A percentile compares a stretch with the other conserved stretches of the same genome.
Conservation (phyloP, 2,329 filamentous ascomycete species). For the Tolypocladium tundrense region DNA sequence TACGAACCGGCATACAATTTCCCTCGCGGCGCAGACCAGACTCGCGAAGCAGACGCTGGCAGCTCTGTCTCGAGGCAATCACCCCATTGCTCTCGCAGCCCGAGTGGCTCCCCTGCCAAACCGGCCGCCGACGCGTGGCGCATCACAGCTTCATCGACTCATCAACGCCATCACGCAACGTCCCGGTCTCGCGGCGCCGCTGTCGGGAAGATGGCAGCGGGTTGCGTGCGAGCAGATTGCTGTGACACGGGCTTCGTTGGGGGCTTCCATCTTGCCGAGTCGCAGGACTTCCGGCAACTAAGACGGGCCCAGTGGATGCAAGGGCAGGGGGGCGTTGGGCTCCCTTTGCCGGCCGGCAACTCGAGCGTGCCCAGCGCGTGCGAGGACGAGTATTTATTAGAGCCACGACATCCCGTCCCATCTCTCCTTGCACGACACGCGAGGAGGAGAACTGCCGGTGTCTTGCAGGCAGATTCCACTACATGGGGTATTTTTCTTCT, state of each 20-base stretch:
- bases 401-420: background rate
- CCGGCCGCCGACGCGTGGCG: background rate
- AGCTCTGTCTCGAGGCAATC: background rate
- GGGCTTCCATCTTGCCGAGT: background rate
- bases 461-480: background rate
- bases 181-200: background rate
- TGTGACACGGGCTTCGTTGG: too few relatives aligned
- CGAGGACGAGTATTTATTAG: background rate
- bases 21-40: background rate
- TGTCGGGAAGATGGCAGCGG: too few relatives aligned
- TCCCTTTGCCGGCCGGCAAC: background rate
- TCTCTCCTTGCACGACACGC: background rate
- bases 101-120: background rate
- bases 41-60: background rate
- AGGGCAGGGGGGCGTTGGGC: background rate
- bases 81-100: background rate
- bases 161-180: background rate
- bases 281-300: background rate
- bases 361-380: background rate
- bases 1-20: background rate
- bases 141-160: background rate
- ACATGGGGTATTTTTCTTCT: background rate
- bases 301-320: background rate
- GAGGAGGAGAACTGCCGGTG: background rate
- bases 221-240: too few relatives aligned